phyloP scores from a whole-genome alignment of 75 land plant genomes.

The Sequoia sempervirens region DNA sequence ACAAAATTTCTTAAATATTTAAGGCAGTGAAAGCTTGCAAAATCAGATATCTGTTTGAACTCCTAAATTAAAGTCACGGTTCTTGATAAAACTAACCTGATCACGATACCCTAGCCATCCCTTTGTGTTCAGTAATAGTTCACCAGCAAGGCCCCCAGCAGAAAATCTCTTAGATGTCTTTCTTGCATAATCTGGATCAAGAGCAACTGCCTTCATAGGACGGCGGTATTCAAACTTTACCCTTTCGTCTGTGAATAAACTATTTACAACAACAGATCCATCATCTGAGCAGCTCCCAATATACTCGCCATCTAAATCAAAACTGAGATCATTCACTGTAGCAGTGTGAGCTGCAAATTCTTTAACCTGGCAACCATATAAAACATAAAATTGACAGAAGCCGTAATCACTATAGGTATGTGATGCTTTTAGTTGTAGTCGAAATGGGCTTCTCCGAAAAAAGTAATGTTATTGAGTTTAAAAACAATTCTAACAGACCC shows the following conservation, averaged over 20 bases:
- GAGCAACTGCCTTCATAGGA: conserved; percentile 93
- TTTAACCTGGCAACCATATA: conserved; percentile 58
- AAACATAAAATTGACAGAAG: neutral
- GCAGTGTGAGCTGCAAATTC: conserved; percentile 82
- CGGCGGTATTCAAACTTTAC: conserved; percentile 88
- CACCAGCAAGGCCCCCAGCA: conserved; percentile 90
- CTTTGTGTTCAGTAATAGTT: conserved; percentile 71
- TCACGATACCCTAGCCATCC: conserved; percentile 85
- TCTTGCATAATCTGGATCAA: conserved; percentile 86
- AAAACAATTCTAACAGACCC: neutral
- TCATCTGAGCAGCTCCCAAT: conserved; percentile 98
- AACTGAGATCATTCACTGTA: conserved; percentile 89
- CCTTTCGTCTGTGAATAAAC: conserved; percentile 83
- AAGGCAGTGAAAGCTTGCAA: neutral
- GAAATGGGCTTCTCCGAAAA: neutral
- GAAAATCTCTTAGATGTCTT: conserved; percentile 81
- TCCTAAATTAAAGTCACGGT: neutral
- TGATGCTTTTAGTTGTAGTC: neutral
- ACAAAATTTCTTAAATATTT: neutral
- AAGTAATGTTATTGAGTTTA: neutral
- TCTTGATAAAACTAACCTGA: conserved; percentile 43
- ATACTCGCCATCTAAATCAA: conserved; percentile 87
- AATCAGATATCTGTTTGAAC: neutral
- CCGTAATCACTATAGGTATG: neutral
- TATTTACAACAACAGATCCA: conserved; percentile 85